Conservation (phyloP, 2,329 filamentous ascomycete genomes). For the Magnaporthiopsis incrustans region DNA sequence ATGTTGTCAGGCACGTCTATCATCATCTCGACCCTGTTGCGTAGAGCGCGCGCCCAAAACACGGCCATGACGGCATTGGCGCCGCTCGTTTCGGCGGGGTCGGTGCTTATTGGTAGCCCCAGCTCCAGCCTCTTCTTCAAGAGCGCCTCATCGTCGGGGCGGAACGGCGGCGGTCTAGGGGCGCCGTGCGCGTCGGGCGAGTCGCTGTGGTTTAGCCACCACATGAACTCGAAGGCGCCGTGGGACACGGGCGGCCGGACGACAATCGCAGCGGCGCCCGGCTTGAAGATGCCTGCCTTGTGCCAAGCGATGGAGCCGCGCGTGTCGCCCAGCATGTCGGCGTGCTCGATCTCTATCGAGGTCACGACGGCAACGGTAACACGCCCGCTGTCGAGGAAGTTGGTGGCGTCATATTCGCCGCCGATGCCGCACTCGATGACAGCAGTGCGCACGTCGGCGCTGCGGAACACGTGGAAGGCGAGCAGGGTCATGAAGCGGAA, state of each 20-base stretch:
- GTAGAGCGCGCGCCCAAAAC: conserved; percentile 45
- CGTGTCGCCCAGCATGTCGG: conserved; percentile 54
- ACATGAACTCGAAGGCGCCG: neutral
- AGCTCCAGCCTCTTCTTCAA: neutral
- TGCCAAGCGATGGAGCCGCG: conserved; percentile 65
- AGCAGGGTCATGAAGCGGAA: conserved; percentile 88
- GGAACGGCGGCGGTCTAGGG: neutral
- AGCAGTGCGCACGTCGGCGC: conserved; percentile 67
- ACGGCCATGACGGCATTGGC: conserved; percentile 38
- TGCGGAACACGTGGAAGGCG: conserved; percentile 75
- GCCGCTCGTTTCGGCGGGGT: conserved; percentile 24
- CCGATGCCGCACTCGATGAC: conserved; percentile 93
- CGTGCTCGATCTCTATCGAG: conserved; percentile 58
- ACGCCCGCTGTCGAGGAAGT: conserved; percentile 38
- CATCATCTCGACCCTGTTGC: conserved; percentile 38
- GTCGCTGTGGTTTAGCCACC: neutral
- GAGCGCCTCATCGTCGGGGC: neutral
- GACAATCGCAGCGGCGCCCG: conserved; percentile 48
- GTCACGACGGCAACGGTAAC: conserved; percentile 30
- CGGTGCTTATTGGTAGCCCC: conserved; percentile 36
- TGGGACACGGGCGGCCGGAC: conserved; percentile 2
- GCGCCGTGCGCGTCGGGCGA: neutral
- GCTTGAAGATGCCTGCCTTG: conserved; percentile 65
- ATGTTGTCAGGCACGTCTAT: conserved; percentile 37
- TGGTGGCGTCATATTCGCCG: conserved; percentile 87